Percentiles rank a stretch among this genome's conserved stretches.
These are phyloP conservation scores for Phytophthora pini DNA, from an alignment of 352 stramenopile species.

Conservation along the genomic window DNA sequence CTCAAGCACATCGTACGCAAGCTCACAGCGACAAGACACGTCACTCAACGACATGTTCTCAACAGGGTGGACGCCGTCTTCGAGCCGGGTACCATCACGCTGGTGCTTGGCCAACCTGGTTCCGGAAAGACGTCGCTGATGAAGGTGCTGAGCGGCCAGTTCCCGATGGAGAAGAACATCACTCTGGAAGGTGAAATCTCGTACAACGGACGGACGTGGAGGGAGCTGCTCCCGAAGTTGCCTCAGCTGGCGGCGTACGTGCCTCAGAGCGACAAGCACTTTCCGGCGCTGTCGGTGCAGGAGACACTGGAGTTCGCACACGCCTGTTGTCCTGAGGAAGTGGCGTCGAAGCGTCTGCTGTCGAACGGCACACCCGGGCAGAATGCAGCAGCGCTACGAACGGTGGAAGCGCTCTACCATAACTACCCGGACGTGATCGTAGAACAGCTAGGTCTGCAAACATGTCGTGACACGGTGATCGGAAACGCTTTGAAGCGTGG, in stretches of 20 bases:
- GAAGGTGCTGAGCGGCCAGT: conserved; percentile 41
- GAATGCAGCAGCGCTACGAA: conserved; percentile 24
- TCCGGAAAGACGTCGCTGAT: conserved; percentile 54
- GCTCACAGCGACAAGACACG: conserved; percentile 7
- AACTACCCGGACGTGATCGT: conserved; percentile 34
- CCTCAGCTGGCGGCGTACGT: conserved; percentile 36
- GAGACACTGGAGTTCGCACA: conserved; percentile 43
- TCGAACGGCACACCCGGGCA: conserved; percentile 19
- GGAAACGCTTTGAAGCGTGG: conserved; percentile 44
- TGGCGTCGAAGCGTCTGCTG: conserved; percentile 63
- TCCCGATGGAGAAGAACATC: conserved; percentile 35
- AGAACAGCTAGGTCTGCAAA: conserved; percentile 36
- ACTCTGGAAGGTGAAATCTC: conserved; percentile 34
- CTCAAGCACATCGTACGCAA: conserved; percentile 29
- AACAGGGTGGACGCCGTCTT: conserved; percentile 43
- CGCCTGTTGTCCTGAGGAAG: conserved; percentile 24
- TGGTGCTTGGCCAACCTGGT: conserved; percentile 44
- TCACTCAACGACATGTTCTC: conserved; percentile 33
- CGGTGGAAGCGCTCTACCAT: conserved; percentile 22
- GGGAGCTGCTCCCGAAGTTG: conserved; percentile 20
- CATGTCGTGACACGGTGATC: conserved; percentile 33
- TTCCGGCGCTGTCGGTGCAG: conserved; percentile 34
- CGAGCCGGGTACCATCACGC: conserved; percentile 44
- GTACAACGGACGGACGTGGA: conserved; percentile 36
- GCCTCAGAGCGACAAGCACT: conserved; percentile 35